These are phyloP conservation scores for Fraxinus xanthoxyloides DNA, from an alignment of 305 asterid species.

Conservation along the genomic window DNA sequence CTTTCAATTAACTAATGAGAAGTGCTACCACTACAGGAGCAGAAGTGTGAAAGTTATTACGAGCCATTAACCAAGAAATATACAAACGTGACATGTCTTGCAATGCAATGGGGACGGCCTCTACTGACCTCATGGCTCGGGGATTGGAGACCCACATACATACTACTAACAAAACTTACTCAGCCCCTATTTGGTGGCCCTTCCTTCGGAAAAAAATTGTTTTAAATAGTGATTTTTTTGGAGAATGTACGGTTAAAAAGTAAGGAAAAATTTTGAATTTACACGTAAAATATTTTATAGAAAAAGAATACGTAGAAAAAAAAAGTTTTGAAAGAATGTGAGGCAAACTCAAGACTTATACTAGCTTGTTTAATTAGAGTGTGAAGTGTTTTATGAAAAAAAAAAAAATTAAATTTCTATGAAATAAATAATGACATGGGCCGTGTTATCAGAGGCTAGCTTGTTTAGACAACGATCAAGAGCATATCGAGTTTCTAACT, in stretches of 20 bases:
- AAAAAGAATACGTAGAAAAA: no score
- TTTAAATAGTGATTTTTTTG: no score
- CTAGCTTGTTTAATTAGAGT: background rate
- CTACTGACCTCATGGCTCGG: constrained; percentile 4
- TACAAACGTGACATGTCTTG: constrained; percentile 21
- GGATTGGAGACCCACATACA: background rate
- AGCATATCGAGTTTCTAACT: background rate
- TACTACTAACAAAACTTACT: background rate
- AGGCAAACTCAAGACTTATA: no score
- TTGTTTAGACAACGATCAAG: background rate
- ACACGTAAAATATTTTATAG: no score
- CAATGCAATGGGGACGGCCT: constrained; percentile 15
- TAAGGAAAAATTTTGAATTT: no score
- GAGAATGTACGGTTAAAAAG: no score
- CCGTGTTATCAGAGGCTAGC: background rate
- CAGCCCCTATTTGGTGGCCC: no score
- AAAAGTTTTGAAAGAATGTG: no score
- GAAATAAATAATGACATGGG: background rate
- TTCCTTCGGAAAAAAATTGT: no score
- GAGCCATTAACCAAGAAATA: constrained; percentile 25
- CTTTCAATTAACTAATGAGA: background rate
- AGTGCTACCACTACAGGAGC: background rate
- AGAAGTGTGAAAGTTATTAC: background rate
- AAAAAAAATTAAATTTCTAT: no score
- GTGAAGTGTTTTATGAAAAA: background rate